Base-by-base conservation (phyloP, 1,139 yeast genomes). In the Pichia sp. region DNA sequence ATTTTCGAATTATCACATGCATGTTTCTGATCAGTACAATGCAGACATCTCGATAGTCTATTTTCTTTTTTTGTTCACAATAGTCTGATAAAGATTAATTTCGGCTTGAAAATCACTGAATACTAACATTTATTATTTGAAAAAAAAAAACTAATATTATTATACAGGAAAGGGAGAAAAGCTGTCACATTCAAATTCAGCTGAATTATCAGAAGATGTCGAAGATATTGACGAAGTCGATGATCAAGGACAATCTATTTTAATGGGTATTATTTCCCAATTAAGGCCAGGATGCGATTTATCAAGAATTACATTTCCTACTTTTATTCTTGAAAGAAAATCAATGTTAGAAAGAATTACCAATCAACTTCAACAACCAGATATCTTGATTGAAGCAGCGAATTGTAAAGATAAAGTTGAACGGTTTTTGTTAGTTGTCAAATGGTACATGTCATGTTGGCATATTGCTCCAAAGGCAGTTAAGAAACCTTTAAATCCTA, bases 391-490 rank as follows among this genome's bases (percentile, higher is more conserved):
- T 6, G 73, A 74, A 21, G 96, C 97, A 0, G 82, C 83, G 50
- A 55, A 59, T 1, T 68, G 73, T 1, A 59, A 61, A 3, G 87
- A 85, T 53, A 76, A 78, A 1, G 56, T 81, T 25, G 67, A 76
- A 43, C 71, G 98, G 48, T 89, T 91, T 55, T 60, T 86, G 8
- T 64, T 74, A 35, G 79, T 91, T 9, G 78, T 84, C 32, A 78
- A 80, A 54, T 91, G 96, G 95, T 91, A 89, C 59, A 69, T 91
- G 59, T 78, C 96, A 2, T 88, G 94, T 37, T 91, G 97, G 97
- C 97, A 91, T 58, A 89, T 91, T 58, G 93, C 96, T 1, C 98
- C 98, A 20, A 91, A 89, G 59, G 98, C 97, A 1, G 98, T 91
- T 11, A 91, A 93, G 61, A 91, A 91, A 63, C 98, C 98, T 0